Base-by-base conservation (phyloP, 2,329 filamentous ascomycete species). In the Claviceps humidiphila region DNA sequence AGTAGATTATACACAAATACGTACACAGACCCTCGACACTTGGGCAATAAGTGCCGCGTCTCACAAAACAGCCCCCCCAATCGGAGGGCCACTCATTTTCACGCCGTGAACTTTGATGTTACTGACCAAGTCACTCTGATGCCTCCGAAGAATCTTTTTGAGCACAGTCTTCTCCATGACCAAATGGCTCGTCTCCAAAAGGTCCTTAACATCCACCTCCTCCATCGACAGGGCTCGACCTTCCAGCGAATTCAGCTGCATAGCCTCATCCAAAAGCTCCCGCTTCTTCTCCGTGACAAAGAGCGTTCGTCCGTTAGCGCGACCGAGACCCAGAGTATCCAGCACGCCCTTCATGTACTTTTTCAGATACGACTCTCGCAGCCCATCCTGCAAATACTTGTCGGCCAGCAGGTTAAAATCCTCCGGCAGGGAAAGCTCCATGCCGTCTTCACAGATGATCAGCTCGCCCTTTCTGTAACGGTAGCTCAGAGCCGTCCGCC, bases 191-290 rank as follows among this genome's bases (percentile, higher is more conserved):
- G 84, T 82, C 72, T 93, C 87, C 58, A 98, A 71, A 57, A 98
- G 69, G 66, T 97, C 87, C 78, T 97, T 98, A 56, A 98, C 89
- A 69, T 97, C 93, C 39, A 98, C 88, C 56, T 95, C 85, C n/a
- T 77, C 72, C 54, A 84, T 74, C 53, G 80, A 77, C 59, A 89
- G 72, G 8, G 84, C 84, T 52, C 81, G 78, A 20, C 86, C 88
- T 56, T 89, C 78, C 61, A 78, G 72, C 8, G 77, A 78, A 56
- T 84, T 69, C 54, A 78, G 71, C 50, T 78, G 75, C 63, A 95
- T 73, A 38, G 84, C 82, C 40, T 75, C 75, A 58, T 82, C 84
- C 48, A 96, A 71, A 52, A 80, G 76, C 43, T 77, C 73, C 56
- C 84, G 74, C 59, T 71, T 68, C 53, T 75, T 71, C 37, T 72